Base-by-base conservation (phyloP, 2,329 filamentous ascomycete genomes). In the Ophiostoma sp. region DNA sequence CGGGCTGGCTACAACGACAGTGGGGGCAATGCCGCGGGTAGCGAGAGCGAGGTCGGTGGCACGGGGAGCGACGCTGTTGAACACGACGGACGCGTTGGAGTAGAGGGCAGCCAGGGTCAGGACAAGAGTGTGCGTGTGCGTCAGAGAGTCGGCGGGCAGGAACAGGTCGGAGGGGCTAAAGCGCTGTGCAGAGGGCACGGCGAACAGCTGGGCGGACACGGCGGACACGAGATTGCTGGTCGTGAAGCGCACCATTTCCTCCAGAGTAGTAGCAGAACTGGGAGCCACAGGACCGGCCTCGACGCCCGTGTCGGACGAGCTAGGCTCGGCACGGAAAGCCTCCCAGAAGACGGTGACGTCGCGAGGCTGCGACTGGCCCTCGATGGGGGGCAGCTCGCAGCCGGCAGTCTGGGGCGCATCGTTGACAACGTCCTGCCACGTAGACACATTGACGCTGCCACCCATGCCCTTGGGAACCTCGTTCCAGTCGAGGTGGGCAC, bases 401-500 rank as follows among this genome's bases (percentile, higher is more conserved):
- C 84, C 86, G 52, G 86, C 83, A 20, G 69, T 82, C 36, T 82
- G 80, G 23, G 88, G 88, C 73, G 85, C 84, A 72, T 95, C 91
- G 73, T 90, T 87, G 35, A 97, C 82, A 69, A 98, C 86, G 72
- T 97, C 92, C 76, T 96, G 92, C 94, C 94, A 99, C 17, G 94
- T 95, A n/a, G 89, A 87, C 20, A 97, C 91, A 70, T 91, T 91
- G 72, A 96, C 84, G 72, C 85, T 88, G 71, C 90, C 87, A 20
- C 90, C 90, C 70, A 90, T 89, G 68, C 91, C 90, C 76, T 90
- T 86, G 13, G 94, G 93, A 1, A 94, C 87, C 77, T 94, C 92
- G 75, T 92, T 94, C 94, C 94, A 99, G 79, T 97, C 94, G 85
- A 99, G 90, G 77, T 98, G 94, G 75, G 88, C 87, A 81, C 89